Base-by-base conservation (phyloP, 2,329 filamentous ascomycete species). In the Neoscytalidium dimidiatum region DNA sequence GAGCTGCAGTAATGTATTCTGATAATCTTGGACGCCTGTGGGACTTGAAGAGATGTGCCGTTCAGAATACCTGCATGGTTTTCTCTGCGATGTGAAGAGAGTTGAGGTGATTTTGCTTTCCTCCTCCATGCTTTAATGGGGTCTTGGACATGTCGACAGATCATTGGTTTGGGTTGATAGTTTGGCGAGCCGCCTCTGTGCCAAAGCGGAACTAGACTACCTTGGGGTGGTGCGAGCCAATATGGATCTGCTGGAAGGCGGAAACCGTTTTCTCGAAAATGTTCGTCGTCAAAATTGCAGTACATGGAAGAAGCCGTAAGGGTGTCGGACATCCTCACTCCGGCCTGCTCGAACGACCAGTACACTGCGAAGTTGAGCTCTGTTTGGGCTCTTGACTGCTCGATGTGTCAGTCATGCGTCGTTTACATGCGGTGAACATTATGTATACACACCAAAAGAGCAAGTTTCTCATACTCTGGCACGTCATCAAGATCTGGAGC, bases 161-260 rank as follows among this genome's bases (percentile, higher is more conserved):
- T 73, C 66, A 73, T 67, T 4, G 72, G 72, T 65, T 72, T 73
- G 9, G 72, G 72, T 49, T 74, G 71, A 46, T 74, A 73, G 52
- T 74, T 72, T 14, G 72, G 72, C 3, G 70, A 64, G 9, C 69
- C 71, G 11, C 72, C 71, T 43, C 70, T 64, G 65, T 74, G 71
- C 71, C 70, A 74, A 3, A 73, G 29, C 9, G 72, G 71, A 7
- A 72, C 62, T 14, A 73, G 68, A 21, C 70, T 72, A 3, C 72
- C 71, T 66, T 72, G 70, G 6, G 72, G 72, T 31, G 70, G 71
- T 6, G 68, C 66, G 6, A 73, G 60, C 71, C 71, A 73, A 53
- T 72, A 72, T 14, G 68, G 66, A 63, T 72, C 71, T 5, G 72
- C 67, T 11, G 69, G 69, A 9, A 74, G 66, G 29, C 71, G 65